A percentile compares a stretch with the other conserved stretches of the same genome.
Conservation (phyloP, 495 filamentous ascomycete species). For the Penicillium pulvis region DNA sequence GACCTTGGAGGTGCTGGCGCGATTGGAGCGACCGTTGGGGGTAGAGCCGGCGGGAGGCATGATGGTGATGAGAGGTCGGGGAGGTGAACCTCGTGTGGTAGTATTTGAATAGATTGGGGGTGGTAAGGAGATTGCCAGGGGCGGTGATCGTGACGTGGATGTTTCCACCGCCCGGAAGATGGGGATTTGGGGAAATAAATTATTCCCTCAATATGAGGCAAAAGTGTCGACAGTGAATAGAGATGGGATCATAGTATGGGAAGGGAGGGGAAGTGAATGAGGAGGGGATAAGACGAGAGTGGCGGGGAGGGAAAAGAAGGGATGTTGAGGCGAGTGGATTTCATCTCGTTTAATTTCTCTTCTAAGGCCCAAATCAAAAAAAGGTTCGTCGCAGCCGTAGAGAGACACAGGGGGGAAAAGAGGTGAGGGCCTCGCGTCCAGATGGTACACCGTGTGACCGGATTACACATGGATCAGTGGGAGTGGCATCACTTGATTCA, state of each 20-base stretch:
- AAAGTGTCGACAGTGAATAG: slow-evolving; percentile 17
- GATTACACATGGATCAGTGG: background rate
- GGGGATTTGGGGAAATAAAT: background rate
- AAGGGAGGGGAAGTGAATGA: slow-evolving; percentile 17
- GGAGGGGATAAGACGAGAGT: slow-evolving; percentile 19
- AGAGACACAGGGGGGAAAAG: slow-evolving; percentile 6
- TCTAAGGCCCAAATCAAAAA: slow-evolving; percentile 10
- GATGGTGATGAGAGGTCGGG: slow-evolving; percentile 15
- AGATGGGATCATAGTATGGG: slow-evolving; percentile 14
- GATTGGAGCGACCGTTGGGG: slow-evolving; percentile 42
- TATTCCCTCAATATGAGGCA: slow-evolving; percentile 15
- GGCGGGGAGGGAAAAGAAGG: slow-evolving; percentile 26
- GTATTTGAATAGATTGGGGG: slow-evolving; percentile 7
- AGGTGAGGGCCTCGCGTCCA: slow-evolving; percentile 8
- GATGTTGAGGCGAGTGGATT: slow-evolving; percentile 31
- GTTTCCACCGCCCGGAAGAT: slow-evolving; percentile 20
- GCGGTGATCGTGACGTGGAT: slow-evolving; percentile 27
- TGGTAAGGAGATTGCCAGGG: slow-evolving; percentile 18
- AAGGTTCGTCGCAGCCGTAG: slow-evolving; percentile 12
- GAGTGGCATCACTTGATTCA: background rate
- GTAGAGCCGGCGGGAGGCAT: slow-evolving; percentile 39
- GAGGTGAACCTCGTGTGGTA: background rate
- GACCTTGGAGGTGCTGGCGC: slow-evolving; percentile 39
- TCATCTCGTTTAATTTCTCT: slow-evolving; percentile 28
- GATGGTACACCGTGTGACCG: slow-evolving; percentile 8